Evolutionary conservation across 1,139 yeast genomes (phyloP), one percentile per base, ranked within the genome.

Genomic region (Yamadazyma dushanensis): DNA sequence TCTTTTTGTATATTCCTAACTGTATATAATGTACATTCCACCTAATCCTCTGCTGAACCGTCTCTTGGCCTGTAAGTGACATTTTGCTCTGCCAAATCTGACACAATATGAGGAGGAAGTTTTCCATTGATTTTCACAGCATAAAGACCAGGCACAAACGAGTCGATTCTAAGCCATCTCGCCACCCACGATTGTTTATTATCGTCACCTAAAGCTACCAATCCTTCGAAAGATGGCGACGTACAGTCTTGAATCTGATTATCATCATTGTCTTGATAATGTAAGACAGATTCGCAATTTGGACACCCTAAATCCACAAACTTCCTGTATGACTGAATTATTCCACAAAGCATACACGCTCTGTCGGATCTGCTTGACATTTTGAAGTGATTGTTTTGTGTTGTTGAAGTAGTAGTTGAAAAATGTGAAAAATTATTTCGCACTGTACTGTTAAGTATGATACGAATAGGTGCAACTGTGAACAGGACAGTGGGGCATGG

Each of bases 321-420:
- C 53, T 78, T 76, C 47, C 71, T 70, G 59, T 80, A 74, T 8
- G 92, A 78, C 54, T 87, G 96, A 42, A 92, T 86, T 41, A 90
- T 76, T 7, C 97, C 98, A 62, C 98, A 92, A 42, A 92, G 76
- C 96, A 92, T 87, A 58, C 98, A 92, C 16, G 98, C 98, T 71
- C 98, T 78, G 50, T 92, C 96, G 19, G 85, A 73, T 62, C 81
- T 73, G 22, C 77, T 64, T 13, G 82, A 76, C 83, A 77, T 38
- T 4, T 15, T 21, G 26, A 10, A 5, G 5, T 25, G n/a, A 8
- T 24, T 25, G 15, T 5, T 14, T 5, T 25, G 27, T 25, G 27
- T 14, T 14, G 15, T 14, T 13, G 14, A 13, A 9, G 22, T 5
- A 9, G 16, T 23, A 24, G 29, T 23, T 29, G 32, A 20, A 13